Conservation (phyloP, 2,329 filamentous ascomycete species). For the Graphilbum fragrans region DNA sequence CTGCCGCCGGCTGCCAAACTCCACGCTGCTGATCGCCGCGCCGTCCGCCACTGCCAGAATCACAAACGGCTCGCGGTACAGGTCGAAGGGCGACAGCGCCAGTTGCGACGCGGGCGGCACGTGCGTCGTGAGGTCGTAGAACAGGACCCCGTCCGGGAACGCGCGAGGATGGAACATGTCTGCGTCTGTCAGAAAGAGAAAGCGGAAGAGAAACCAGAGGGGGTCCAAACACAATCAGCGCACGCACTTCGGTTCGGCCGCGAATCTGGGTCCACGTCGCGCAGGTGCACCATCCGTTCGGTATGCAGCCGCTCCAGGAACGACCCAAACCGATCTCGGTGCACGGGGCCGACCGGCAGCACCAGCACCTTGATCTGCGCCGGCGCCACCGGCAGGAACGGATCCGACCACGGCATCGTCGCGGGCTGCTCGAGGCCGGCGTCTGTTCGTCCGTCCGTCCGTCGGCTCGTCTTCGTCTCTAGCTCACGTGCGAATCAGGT, state of each 20-base stretch:
- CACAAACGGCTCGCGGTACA: slow-evolving; percentile 73
- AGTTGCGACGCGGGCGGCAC: slow-evolving; percentile 69
- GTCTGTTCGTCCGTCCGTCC: no score
- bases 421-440: background rate
- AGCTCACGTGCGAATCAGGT: no score
- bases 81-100: slow-evolving; percentile 75
- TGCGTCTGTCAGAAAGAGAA: slow-evolving; percentile 23
- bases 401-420: slow-evolving; percentile 44
- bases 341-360: slow-evolving; percentile 78
- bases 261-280: slow-evolving; percentile 76
- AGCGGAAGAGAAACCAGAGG: background rate
- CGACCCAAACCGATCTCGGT: slow-evolving; percentile 62
- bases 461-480: no score
- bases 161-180: slow-evolving; percentile 89
- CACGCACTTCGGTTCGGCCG: slow-evolving; percentile 75
- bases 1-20: slow-evolving; percentile 38
- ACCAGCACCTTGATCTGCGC: slow-evolving; percentile 82
- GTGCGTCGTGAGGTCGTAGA: slow-evolving; percentile 79
- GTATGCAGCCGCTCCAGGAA: slow-evolving; percentile 69
- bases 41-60: slow-evolving; percentile 81
- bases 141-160: slow-evolving; percentile 72
- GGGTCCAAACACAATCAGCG: background rate
- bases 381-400: slow-evolving; percentile 80
- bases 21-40: slow-evolving; percentile 45
- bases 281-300: slow-evolving; percentile 71